Evolutionary conservation across 1,284 basidiomycete species (phyloP).

Genomic region (Irpex lacteus): DNA sequence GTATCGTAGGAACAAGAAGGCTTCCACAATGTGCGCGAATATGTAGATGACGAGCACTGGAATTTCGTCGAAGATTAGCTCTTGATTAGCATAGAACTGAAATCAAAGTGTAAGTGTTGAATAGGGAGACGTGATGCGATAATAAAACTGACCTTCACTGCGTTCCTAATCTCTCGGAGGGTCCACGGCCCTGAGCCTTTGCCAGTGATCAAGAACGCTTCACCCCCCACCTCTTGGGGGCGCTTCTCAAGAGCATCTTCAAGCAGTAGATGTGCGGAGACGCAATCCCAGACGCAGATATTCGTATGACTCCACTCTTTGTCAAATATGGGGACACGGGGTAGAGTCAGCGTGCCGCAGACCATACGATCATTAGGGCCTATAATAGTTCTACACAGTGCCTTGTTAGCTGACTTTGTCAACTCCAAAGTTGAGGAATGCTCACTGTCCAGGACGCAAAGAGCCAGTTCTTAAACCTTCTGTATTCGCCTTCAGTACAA

Average conservation of each 20-base stretch:
- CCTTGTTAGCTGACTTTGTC: not conserved
- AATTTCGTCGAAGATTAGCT: not conserved
- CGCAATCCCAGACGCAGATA: not conserved
- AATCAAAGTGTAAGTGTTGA: not conserved
- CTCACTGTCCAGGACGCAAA: not conserved
- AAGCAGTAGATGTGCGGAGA: not conserved
- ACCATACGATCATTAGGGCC: not conserved
- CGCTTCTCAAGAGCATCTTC: not conserved
- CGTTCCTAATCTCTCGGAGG: not conserved
- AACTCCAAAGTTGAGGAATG: not conserved
- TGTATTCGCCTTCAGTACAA: not conserved
- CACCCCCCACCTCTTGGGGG: not conserved
- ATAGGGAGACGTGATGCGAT: not conserved
- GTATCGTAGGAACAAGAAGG: not conserved
- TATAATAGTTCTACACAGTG: not conserved
- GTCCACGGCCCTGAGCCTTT: not conserved
- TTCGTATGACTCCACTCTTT: not conserved
- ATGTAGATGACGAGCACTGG: not conserved
- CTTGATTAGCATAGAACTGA: not conserved
- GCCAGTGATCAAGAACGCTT: not conserved
- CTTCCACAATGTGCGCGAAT: not conserved
- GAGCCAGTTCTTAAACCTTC: not conserved
- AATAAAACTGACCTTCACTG: not conserved
- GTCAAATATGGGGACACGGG: not conserved
- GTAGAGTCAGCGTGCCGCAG: not conserved